Evolutionary conservation across 768 basidiomycete species (phyloP).

Genomic region (Mycena polygramma): DNA sequence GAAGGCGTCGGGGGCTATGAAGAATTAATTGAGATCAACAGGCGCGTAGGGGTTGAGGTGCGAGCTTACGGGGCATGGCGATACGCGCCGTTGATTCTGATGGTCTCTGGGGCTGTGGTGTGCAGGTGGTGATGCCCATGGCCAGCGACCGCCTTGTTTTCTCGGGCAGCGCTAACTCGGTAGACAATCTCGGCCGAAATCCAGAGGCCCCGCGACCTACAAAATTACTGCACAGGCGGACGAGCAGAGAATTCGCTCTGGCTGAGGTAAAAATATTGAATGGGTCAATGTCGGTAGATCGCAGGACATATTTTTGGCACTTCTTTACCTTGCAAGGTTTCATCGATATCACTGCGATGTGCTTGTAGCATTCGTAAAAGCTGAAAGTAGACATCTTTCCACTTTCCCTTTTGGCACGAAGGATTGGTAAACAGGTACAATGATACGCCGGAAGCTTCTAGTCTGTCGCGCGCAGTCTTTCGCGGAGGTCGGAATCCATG

Average conservation of each 20-base stretch:
- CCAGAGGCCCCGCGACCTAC: neutral
- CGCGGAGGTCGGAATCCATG: neutral
- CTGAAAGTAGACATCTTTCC: slow-evolving; percentile 27
- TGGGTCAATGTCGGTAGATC: slow-evolving; percentile 8
- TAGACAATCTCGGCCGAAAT: neutral
- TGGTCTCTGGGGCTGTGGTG: slow-evolving; percentile 15
- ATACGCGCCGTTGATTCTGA: neutral
- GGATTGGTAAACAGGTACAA: slow-evolving; percentile 23
- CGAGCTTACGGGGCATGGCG: slow-evolving; percentile 25
- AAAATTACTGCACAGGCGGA: slow-evolving; percentile 33
- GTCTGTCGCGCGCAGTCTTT: slow-evolving; percentile 27
- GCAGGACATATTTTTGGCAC: slow-evolving; percentile 2
- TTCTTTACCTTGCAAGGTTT: slow-evolving; percentile 22
- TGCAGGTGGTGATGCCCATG: slow-evolving; percentile 21
- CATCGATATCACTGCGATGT: slow-evolving; percentile 27
- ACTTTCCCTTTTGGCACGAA: slow-evolving; percentile 11
- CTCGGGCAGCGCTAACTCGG: slow-evolving; percentile 9
- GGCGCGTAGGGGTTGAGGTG: neutral
- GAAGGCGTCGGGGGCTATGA: slow-evolving; percentile 29
- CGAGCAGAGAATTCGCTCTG: slow-evolving; percentile 23
- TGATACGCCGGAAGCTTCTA: slow-evolving; percentile 33
- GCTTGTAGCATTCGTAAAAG: slow-evolving; percentile 29
- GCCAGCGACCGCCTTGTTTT: slow-evolving; percentile 10
- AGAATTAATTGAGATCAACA: neutral
- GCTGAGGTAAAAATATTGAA: slow-evolving; percentile 1